These are phyloP conservation scores for Amauroascus niger DNA, from an alignment of 2,329 filamentous ascomycete genomes.

Conservation along the genomic window DNA sequence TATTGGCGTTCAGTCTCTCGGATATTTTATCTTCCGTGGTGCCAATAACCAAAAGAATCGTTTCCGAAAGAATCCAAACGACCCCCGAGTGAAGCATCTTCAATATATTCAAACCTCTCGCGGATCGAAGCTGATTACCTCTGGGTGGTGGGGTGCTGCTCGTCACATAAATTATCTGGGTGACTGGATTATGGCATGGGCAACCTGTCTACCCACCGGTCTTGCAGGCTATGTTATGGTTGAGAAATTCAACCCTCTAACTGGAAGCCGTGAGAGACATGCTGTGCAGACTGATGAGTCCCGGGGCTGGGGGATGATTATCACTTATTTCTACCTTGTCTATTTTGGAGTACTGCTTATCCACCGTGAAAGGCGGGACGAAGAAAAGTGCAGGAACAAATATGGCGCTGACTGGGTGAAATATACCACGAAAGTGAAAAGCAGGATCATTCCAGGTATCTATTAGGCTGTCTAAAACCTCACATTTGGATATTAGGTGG, in stretches of 20 bases:
- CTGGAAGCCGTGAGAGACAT: conserved; percentile 58
- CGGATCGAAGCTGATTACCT: conserved; percentile 69
- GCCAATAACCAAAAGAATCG: conserved; percentile 90
- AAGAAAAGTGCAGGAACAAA: conserved; percentile 82
- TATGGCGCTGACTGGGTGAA: conserved; percentile 87
- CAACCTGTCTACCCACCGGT: conserved; percentile 78
- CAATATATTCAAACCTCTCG: conserved; percentile 74
- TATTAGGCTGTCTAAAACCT: conserved; percentile 46
- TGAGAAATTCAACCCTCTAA: conserved; percentile 38
- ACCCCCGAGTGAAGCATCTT: conserved; percentile 68
- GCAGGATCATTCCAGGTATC: conserved; percentile 71
- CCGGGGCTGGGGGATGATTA: conserved; percentile 70
- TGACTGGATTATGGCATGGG: conserved; percentile 90
- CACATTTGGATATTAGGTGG: not conserved
- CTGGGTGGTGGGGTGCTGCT: conserved; percentile 87
- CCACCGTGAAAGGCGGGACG: conserved; percentile 77
- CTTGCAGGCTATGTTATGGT: conserved; percentile 69
- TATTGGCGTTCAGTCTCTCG: conserved; percentile 55
- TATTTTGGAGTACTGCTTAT: conserved; percentile 84
- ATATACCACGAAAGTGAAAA: conserved; percentile 75
- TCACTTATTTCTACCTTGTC: conserved; percentile 90
- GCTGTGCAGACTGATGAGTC: conserved; percentile 64
- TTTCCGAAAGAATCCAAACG: conserved; percentile 78
- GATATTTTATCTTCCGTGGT: conserved; percentile 82
- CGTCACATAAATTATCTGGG: conserved; percentile 94